Evolutionary conservation across 176 grass and related monocot species (phyloP).

Genomic region (Aechmea fasciata): DNA sequence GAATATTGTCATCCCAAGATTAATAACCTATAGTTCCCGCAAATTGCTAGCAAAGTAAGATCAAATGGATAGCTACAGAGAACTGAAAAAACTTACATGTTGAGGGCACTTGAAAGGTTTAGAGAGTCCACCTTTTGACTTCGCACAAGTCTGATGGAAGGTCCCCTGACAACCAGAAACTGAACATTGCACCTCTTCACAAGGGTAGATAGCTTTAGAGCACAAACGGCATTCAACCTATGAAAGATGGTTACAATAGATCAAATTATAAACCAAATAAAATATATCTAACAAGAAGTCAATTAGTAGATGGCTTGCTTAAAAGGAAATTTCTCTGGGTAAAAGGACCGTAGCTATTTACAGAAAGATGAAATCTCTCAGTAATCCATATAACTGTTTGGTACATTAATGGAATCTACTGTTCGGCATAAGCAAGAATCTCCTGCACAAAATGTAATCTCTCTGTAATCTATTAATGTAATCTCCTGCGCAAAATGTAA

Average conservation of each 20-base stretch:
- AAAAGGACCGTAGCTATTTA: no score
- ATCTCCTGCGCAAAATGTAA: no score
- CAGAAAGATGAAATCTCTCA: background rate
- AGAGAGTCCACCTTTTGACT: conserved; percentile 30
- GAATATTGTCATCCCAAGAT: background rate
- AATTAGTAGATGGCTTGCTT: background rate
- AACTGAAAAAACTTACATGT: conserved; percentile 48
- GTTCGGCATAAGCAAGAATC: no score
- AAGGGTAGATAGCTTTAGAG: conserved; percentile 46
- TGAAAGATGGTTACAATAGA: conserved; percentile 24
- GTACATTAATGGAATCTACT: background rate
- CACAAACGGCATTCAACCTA: conserved; percentile 72
- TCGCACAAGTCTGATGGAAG: conserved; percentile 53
- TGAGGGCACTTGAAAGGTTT: conserved; percentile 66
- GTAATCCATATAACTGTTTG: background rate
- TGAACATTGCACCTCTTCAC: conserved; percentile 55
- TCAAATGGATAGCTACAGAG: conserved; percentile 5
- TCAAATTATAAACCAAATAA: conserved; percentile 8
- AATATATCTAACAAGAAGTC: conserved; percentile 14
- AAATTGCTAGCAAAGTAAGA: conserved; percentile 17
- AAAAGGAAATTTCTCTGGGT: no score
- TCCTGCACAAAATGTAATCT: no score
- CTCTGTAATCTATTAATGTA: no score
- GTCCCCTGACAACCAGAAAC: conserved; percentile 38
- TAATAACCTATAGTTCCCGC: background rate